Evolutionary conservation across 371 early-diverging fungal species (phyloP).

Genomic region (Apophysomyces variabilis): DNA sequence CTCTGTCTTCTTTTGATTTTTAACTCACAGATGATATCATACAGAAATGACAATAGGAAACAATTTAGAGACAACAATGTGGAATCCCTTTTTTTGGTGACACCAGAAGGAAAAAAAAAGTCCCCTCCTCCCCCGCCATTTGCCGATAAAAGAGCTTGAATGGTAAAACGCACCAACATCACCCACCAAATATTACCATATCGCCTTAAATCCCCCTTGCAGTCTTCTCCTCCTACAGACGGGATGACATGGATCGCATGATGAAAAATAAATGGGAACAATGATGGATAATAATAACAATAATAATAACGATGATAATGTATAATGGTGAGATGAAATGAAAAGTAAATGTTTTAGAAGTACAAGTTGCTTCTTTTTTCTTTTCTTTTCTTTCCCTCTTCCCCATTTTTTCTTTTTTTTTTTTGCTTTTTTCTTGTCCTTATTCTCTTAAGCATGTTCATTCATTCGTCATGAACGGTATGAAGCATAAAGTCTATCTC

Average conservation of each 20-base stretch:
- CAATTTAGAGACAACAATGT: background rate
- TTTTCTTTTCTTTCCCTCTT: background rate
- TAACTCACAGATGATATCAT: too few relatives aligned
- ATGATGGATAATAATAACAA: too few relatives aligned
- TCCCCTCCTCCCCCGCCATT: too few relatives aligned
- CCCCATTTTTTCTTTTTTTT: conserved; percentile 1
- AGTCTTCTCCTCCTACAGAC: background rate
- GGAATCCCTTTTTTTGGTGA: background rate
- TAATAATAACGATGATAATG: too few relatives aligned
- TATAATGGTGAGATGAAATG: too few relatives aligned
- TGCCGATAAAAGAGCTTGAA: too few relatives aligned
- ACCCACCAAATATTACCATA: background rate
- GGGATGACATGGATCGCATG: conserved; percentile 7
- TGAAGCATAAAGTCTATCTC: conserved; percentile 36
- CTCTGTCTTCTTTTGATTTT: background rate
- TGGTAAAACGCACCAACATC: too few relatives aligned
- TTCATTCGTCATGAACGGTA: background rate
- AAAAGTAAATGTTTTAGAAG: too few relatives aligned
- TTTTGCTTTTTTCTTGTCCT: background rate
- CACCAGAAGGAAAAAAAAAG: too few relatives aligned
- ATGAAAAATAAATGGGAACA: background rate
- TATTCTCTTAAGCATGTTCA: background rate
- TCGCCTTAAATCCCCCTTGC: background rate
- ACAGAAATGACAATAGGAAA: background rate
- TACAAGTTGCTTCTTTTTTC: too few relatives aligned